A percentile compares a stretch with the other conserved stretches of the same genome.
These are phyloP conservation scores for Whalleya microplaca DNA, from an alignment of 2,329 filamentous ascomycete genomes.

Conservation along the genomic window DNA sequence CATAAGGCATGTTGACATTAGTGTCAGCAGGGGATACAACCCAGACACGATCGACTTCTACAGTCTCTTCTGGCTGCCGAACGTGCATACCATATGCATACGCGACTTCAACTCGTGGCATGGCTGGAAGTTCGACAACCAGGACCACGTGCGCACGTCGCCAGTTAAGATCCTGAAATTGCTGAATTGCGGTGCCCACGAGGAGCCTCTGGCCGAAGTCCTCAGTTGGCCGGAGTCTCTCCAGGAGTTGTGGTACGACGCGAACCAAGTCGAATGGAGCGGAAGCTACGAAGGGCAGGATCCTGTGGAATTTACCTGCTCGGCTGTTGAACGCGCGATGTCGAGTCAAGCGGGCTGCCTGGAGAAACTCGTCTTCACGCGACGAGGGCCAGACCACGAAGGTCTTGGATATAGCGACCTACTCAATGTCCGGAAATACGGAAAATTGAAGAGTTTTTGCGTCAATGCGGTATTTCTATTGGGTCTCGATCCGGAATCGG, in stretches of 20 bases:
- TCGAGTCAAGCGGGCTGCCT: conserved; percentile 2
- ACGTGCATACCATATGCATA: conserved; percentile 2
- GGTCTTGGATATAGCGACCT: not conserved
- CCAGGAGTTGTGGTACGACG: conserved; percentile 10
- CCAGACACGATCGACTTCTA: not conserved
- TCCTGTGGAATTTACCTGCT: not conserved
- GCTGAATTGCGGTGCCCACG: conserved; percentile 1
- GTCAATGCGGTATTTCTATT: conserved; percentile 5
- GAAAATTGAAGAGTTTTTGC: conserved; percentile 3
- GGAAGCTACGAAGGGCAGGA: not conserved
- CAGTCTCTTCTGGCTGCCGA: not conserved
- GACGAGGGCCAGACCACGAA: not conserved
- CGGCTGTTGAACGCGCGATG: conserved; percentile 2
- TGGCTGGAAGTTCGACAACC: not conserved
- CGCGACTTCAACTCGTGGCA: not conserved
- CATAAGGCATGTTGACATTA: not conserved
- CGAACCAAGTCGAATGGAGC: not conserved
- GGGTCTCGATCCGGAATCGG: not conserved
- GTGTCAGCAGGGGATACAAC: not conserved
- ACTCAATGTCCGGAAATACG: conserved; percentile 2
- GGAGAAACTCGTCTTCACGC: conserved; percentile 5
- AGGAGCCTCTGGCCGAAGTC: not conserved
- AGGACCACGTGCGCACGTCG: not conserved
- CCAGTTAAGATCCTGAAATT: conserved; percentile 7
- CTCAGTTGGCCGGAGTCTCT: conserved; percentile 6